Percentiles rank a stretch among this genome's conserved stretches.
phyloP scores from a whole-genome alignment of 805 yeast species.

The Starmera pachycereana region DNA sequence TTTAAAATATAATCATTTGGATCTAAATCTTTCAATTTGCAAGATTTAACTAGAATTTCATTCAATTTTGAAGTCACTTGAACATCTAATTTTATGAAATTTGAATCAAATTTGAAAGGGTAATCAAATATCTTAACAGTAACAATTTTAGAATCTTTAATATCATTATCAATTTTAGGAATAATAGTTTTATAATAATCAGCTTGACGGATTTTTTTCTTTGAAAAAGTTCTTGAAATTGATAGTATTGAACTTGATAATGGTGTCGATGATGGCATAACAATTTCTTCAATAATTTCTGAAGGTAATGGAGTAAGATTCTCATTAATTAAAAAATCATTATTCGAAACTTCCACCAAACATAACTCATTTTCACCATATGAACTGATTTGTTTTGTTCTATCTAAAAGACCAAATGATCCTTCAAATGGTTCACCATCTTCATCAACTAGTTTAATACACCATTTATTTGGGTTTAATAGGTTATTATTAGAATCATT shows the following conservation, averaged over 20 bases:
- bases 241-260: neutral
- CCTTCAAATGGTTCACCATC: slow-evolving; percentile 89
- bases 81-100: slow-evolving; percentile 21
- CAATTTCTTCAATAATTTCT: slow-evolving; percentile 1
- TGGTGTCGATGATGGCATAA: slow-evolving; percentile 2
- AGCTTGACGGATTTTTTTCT: slow-evolving; percentile 14
- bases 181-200: slow-evolving; percentile 29
- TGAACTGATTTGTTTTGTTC: slow-evolving; percentile 53
- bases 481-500: slow-evolving; percentile 1
- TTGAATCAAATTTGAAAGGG: slow-evolving; percentile 22
- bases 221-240: neutral
- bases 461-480: slow-evolving; percentile 60
- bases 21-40: slow-evolving; percentile 24
- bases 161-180: slow-evolving; percentile 14
- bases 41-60: slow-evolving; percentile 26
- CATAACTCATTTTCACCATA: slow-evolving; percentile 82
- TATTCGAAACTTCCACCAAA: slow-evolving; percentile 40
- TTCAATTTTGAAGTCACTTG: slow-evolving; percentile 24
- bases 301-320: slow-evolving; percentile 41
- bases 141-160: slow-evolving; percentile 18
- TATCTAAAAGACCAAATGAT: slow-evolving; percentile 78
- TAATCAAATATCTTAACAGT: slow-evolving; percentile 23
- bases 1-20: slow-evolving; percentile 27
- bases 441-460: slow-evolving; percentile 77
- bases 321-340: slow-evolving; percentile 37